Evolutionary conservation across 352 stramenopile species (phyloP), one percentile per base, ranked within the genome.

Genomic region (Phytophthora ohioensis): DNA sequence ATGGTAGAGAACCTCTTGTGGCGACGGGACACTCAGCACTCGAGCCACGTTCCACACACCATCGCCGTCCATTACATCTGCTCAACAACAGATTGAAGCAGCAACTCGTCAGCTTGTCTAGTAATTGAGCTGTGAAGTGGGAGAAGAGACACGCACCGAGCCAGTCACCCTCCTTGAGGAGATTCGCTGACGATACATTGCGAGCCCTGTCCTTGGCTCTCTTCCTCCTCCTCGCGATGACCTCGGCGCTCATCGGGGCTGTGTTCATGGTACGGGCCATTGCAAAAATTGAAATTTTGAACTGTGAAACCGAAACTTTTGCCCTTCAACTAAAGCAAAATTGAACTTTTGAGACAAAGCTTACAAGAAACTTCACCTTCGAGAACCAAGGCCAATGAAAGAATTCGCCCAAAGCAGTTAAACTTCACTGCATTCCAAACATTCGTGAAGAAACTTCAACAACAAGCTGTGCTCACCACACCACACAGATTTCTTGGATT

Each of bases 41-140:
- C 78, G 78, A 43, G 82, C 85, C 21, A 90, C 82, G 51, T 92
- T 92, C 85, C 85, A 92, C 39, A 87, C 76, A 17, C 81, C 85
- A 57, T 88, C 82, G 52, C 57, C 47, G 51, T 92, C 82, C 73
- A 92, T 61, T 3, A 90, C 83, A 53, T 92, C 85, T 92, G 56
- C 32, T 49, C 0, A 57, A 48, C 4, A 27, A 27, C 21, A 27
- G 21, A 27, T 2, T 0, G 48, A 10, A 54, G 15, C n/a, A 38
- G 39, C 21, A 13, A 41, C 41, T 57, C 30, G 46, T 45, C 15
- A 65, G 41, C 13, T 30, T 43, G 9, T 4, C 3, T 12, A 36
- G 15, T 1, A 34, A 17, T 2, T 41, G 41, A 36, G 54, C 11
- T 32, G 63, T 7, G 2, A 2, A 48, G 27, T 38, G 31, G 8